Base-by-base conservation (phyloP, 768 basidiomycete genomes). In the Rhizopogon vesiculosus region DNA sequence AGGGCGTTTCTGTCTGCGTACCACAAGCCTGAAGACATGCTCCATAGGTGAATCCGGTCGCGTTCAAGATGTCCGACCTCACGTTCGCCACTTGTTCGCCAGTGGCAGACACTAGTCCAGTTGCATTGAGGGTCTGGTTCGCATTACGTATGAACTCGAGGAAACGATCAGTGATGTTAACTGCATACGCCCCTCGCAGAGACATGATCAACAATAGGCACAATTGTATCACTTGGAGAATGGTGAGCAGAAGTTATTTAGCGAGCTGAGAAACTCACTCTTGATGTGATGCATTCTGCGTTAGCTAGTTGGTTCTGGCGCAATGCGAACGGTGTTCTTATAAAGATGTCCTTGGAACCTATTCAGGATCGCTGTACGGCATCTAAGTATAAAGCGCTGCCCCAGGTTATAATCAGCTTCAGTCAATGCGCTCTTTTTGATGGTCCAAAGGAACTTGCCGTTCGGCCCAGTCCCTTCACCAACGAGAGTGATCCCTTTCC, bases 21-120 rank as follows among this genome's bases (percentile, higher is more conserved):
- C 66, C 63, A 25, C 66, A 67, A 1, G 22, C 25, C 25, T 25
- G 25, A 25, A 25, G 25, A 25, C 66, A 67, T 0, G 53, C 53
- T n/a, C 3, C 0, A 2, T 59, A 10, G 0, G 59, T 60, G 16
- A 69, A 22, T 10, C 63, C 63, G 12, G 29, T 51, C 1, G 42
- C 33, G 19, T 5, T 56, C 9, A 55, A 49, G 3, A 66, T 58
- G 15, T 38, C 35, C 15, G 19, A 22, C 5, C n/a, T 8, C 2
- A 25, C 18, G 1, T 40, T 5, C 5, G 29, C 7, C 2, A 56
- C 39, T 9, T 49, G 45, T 16, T 46, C 3, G 13, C 39, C 56
- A 44, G 46, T 46, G 15, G 5, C 33, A 38, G 22, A 2, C 15
- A 7, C 48, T 57, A 67, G 16, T 29, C 31, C 13, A 4, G 56